phyloP scores from a whole-genome alignment of 2,329 filamentous ascomycete genomes.

The Sarocladiaceae sp. region DNA sequence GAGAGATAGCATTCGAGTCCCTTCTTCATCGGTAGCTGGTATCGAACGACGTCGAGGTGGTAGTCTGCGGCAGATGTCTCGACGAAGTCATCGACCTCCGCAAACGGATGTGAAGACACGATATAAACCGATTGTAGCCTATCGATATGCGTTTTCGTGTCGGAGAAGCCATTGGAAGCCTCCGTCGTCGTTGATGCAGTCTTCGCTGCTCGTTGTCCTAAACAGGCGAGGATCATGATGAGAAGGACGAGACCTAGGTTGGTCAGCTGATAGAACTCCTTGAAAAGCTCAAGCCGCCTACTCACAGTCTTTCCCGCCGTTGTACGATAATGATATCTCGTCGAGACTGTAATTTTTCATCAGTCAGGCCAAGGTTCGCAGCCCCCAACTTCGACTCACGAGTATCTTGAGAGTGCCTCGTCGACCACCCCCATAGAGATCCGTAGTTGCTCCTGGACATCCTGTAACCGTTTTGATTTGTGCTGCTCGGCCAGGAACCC shows the following conservation, averaged over 20 bases:
- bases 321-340: conserved; percentile 86
- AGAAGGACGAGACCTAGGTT: conserved; percentile 65
- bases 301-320: conserved; percentile 88
- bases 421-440: conserved; percentile 67
- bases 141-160: conserved; percentile 26
- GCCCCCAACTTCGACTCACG: conserved; percentile 40
- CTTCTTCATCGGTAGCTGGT: conserved; percentile 71
- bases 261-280: neutral
- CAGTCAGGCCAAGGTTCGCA: conserved; percentile 9
- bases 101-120: conserved; percentile 75
- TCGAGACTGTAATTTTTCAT: conserved; percentile 49
- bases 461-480: conserved; percentile 48
- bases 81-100: conserved; percentile 82
- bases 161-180: conserved; percentile 10
- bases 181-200: conserved; percentile 12
- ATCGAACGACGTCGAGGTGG: conserved; percentile 68
- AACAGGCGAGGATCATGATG: conserved; percentile 70
- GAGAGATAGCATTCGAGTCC: conserved; percentile 72
- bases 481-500: conserved; percentile 58
- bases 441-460: conserved; percentile 68
- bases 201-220: conserved; percentile 29
- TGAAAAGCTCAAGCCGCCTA: neutral
- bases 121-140: conserved; percentile 81
- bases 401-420: conserved; percentile 69
- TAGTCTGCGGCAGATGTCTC: conserved; percentile 58